These are phyloP conservation scores for Dothideomycetes sp. DNA, from an alignment of 2,329 filamentous ascomycete genomes.

Conservation along the genomic window DNA sequence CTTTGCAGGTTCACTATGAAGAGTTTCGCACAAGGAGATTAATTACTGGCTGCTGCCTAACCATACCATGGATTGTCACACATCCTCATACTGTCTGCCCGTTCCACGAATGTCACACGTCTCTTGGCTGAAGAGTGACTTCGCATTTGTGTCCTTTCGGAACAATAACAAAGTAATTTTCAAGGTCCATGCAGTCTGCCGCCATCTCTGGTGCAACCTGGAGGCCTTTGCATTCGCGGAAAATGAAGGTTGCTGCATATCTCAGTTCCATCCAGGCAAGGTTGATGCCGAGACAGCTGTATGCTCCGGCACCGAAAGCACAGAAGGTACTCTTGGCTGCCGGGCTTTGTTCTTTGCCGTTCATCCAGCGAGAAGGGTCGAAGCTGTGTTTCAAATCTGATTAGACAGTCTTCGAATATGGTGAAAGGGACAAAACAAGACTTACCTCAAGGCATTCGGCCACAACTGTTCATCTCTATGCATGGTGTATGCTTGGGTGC, in stretches of 20 bases:
- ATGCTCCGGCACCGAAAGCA: slow-evolving; percentile 59
- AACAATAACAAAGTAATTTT: slow-evolving; percentile 37
- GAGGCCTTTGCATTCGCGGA: slow-evolving; percentile 35
- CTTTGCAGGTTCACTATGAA: too few species aligned
- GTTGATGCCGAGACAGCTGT: slow-evolving; percentile 61
- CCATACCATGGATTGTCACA: too few species aligned
- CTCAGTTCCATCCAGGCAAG: slow-evolving; percentile 53
- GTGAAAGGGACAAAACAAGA: neutral
- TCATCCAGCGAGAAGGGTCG: slow-evolving; percentile 27
- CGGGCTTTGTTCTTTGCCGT: slow-evolving; percentile 18
- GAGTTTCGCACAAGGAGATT: too few species aligned
- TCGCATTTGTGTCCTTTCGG: slow-evolving; percentile 36
- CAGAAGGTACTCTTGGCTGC: slow-evolving; percentile 48
- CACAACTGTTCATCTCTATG: slow-evolving; percentile 26
- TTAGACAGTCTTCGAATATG: too few species aligned
- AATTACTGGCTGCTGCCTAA: too few species aligned
- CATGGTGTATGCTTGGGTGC: slow-evolving; percentile 31
- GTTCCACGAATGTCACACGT: too few species aligned
- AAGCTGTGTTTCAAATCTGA: too few species aligned
- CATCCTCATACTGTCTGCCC: too few species aligned
- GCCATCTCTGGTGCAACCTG: slow-evolving; percentile 23
- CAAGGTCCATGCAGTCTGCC: slow-evolving; percentile 35
- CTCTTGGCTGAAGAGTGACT: slow-evolving; percentile 27
- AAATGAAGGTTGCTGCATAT: slow-evolving; percentile 44
- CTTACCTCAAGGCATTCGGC: slow-evolving; percentile 18